Percentiles rank a stretch among this genome's conserved stretches.
Evolutionary conservation across 306 rosid species (phyloP).

Genomic region (Vicia villosa): DNA sequence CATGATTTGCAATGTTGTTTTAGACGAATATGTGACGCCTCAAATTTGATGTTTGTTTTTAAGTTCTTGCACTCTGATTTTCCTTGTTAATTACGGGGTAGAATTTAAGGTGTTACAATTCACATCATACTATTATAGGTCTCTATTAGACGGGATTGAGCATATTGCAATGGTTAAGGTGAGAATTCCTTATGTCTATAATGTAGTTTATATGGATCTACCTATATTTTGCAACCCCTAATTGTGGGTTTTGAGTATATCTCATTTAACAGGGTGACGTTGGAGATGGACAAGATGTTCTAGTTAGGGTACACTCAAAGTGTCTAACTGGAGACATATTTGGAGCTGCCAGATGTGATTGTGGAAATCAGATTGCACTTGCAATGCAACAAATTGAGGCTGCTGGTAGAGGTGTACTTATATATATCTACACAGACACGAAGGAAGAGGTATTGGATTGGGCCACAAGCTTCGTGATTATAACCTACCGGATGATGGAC

Average conservation of each 20-base stretch:
- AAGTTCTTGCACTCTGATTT: no score
- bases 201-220: not conserved
- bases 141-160: constrained; percentile 85
- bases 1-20: no score
- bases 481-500: constrained; percentile 80
- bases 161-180: constrained; percentile 99
- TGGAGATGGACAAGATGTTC: constrained; percentile 83
- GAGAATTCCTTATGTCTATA: constrained; percentile 31
- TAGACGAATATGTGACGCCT: no score
- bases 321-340: constrained; percentile 98
- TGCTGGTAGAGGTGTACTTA: constrained; percentile 88
- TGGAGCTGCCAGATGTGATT: constrained; percentile 95
- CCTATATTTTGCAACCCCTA: not conserved
- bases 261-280: constrained; percentile 82
- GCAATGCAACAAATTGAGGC: constrained; percentile 96
- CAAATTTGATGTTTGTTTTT: no score
- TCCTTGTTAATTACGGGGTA: no score
- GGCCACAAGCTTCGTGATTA: constrained; percentile 97
- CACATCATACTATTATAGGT: constrained; percentile 73
- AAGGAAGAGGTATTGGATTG: constrained; percentile 94
- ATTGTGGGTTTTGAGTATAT: constrained; percentile 14
- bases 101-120: no score
- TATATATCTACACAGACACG: constrained; percentile 93
- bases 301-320: constrained; percentile 95
- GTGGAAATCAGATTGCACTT: constrained; percentile 87